Percentiles rank a stretch among this genome's conserved stretches.
Conservation (phyloP, 2,329 filamentous ascomycete species). For the Trichophyton benhamiae region DNA sequence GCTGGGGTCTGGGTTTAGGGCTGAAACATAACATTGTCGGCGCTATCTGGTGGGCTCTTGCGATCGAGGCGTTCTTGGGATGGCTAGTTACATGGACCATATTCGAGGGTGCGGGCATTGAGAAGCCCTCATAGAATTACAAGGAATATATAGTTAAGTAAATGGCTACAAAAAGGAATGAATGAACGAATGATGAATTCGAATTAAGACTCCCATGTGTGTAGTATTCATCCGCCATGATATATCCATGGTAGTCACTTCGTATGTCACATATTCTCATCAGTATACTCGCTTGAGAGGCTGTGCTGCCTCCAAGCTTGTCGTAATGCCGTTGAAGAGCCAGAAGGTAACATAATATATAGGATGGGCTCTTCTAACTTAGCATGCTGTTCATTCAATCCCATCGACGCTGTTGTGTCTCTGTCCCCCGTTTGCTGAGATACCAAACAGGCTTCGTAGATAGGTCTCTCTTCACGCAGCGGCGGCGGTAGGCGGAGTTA, state of each 20-base stretch:
- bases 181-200: background rate
- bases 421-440: too few relatives aligned
- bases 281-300: background rate
- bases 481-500: slow-evolving; percentile 17
- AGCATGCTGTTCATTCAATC: background rate
- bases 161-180: background rate
- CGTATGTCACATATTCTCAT: background rate
- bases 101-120: slow-evolving; percentile 45
- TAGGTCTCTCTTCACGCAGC: background rate
- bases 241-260: background rate
- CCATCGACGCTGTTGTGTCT: background rate
- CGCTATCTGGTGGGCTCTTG: slow-evolving; percentile 46
- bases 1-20: slow-evolving; percentile 43
- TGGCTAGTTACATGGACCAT: slow-evolving; percentile 49
- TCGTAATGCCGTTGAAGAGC: background rate
- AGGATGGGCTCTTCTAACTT: background rate
- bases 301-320: background rate
- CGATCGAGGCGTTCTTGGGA: slow-evolving; percentile 43
- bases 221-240: background rate
- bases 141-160: background rate
- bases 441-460: too few relatives aligned
- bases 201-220: background rate
- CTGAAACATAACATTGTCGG: slow-evolving; percentile 44
- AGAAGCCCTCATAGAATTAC: background rate
- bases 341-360: background rate